A percentile compares a stretch with the other conserved stretches of the same genome.
phyloP scores from a whole-genome alignment of 352 stramenopile species.

The Pythium periplocum region DNA sequence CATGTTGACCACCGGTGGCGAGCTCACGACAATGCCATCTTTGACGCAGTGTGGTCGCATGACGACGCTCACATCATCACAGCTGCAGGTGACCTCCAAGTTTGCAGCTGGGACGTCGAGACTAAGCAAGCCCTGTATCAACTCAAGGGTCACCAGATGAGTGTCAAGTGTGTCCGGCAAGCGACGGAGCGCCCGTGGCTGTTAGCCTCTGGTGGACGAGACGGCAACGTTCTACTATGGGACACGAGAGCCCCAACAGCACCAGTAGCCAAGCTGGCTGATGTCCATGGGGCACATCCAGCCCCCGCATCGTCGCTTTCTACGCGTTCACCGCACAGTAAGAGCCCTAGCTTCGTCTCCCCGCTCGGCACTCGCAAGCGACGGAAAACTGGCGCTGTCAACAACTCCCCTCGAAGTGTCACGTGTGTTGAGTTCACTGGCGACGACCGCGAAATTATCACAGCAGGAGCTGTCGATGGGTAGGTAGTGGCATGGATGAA shows the following conservation, averaged over 20 bases:
- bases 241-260: conserved; percentile 23
- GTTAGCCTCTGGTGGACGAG: conserved; percentile 53
- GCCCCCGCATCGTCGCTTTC: too few relatives aligned
- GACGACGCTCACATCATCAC: conserved; percentile 47
- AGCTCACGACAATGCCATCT: conserved; percentile 66
- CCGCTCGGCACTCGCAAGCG: conserved; percentile 26
- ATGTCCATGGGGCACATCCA: conserved; percentile 25
- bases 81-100: conserved; percentile 48
- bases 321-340: too few relatives aligned
- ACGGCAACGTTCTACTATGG: conserved; percentile 62
- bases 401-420: conserved; percentile 39
- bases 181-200: conserved; percentile 22
- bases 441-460: conserved; percentile 37
- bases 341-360: conserved; percentile 19
- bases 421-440: conserved; percentile 64
- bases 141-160: conserved; percentile 45
- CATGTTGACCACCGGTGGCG: conserved; percentile 18
- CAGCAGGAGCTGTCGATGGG: conserved; percentile 51
- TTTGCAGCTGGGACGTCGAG: conserved; percentile 54
- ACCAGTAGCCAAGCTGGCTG: conserved; percentile 24
- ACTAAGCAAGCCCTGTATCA: conserved; percentile 26
- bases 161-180: conserved; percentile 73
- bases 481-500: conserved; percentile 1
- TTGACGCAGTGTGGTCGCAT: conserved; percentile 57
- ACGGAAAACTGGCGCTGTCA: conserved; percentile 7